Percentiles rank a stretch among this genome's conserved stretches.
These are phyloP conservation scores for Aspergillus leporis DNA, from an alignment of 495 filamentous ascomycete species.

Conservation along the genomic window DNA sequence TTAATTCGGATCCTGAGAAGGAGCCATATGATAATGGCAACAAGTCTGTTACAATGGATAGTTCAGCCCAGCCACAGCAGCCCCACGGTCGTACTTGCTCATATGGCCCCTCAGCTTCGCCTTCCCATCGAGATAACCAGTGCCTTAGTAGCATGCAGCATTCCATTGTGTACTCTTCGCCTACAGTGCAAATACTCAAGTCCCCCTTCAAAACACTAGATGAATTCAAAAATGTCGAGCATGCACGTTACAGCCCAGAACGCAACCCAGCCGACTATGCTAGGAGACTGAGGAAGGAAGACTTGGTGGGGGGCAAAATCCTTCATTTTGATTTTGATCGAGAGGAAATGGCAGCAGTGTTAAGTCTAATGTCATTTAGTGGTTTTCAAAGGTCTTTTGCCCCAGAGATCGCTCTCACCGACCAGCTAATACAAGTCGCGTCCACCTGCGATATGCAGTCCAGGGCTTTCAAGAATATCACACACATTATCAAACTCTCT, in stretches of 20 bases:
- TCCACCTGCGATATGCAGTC: conserved; percentile 1
- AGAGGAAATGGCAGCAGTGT: conserved; percentile 18
- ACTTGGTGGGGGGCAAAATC: not conserved
- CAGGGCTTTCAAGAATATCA: conserved; percentile 8
- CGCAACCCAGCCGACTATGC: conserved; percentile 16
- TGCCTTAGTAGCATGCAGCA: not conserved
- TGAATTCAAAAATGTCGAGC: conserved; percentile 11
- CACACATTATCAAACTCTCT: conserved; percentile 14
- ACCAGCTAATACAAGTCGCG: conserved; percentile 19
- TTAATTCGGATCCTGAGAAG: conserved; percentile 15
- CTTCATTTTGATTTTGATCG: conserved; percentile 23
- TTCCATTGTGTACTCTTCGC: conserved; percentile 10
- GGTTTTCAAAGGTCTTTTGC: conserved; percentile 1
- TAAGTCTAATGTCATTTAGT: conserved; percentile 14
- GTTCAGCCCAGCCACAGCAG: not conserved
- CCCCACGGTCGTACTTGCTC: not conserved
- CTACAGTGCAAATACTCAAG: conserved; percentile 15
- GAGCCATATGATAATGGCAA: conserved; percentile 5
- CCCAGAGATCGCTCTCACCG: conserved; percentile 16
- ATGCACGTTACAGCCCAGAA: conserved; percentile 15
- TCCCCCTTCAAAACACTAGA: conserved; percentile 8
- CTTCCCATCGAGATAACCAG: not conserved
- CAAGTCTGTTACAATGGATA: not conserved
- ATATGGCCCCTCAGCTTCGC: not conserved
- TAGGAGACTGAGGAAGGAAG: conserved; percentile 1